Evolutionary conservation across 495 filamentous ascomycete species (phyloP).

Genomic region (Trichoderma gamsii): DNA sequence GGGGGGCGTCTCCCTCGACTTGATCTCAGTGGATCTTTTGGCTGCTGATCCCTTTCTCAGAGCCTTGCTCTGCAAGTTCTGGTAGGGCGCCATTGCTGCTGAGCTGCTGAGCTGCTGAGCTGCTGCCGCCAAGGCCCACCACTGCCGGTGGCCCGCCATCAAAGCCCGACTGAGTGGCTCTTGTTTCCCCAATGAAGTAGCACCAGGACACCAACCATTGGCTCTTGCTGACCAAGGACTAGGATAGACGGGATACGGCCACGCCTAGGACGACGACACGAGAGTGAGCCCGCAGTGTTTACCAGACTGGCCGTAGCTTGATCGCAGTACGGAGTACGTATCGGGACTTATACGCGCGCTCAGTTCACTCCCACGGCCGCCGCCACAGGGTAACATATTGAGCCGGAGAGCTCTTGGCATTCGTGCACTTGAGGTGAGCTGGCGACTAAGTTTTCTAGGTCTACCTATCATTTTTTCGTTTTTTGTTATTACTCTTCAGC

Average conservation of each 20-base stretch:
- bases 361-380: background rate
- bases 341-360: background rate
- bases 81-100: background rate
- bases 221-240: background rate
- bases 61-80: background rate
- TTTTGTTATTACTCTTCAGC: background rate
- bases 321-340: background rate
- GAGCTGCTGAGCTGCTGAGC: background rate
- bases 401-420: background rate
- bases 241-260: background rate
- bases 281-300: conserved; percentile 4
- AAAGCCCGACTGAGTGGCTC: background rate
- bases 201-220: background rate
- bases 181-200: background rate
- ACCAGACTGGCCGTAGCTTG: background rate
- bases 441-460: background rate
- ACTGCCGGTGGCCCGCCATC: background rate
- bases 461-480: background rate
- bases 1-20: background rate
- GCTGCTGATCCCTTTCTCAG: conserved; percentile 8
- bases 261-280: background rate
- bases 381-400: background rate
- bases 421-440: background rate
- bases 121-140: background rate
- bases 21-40: conserved; percentile 6